Evolutionary conservation across 768 basidiomycete genomes (phyloP).

Genomic region (Mycena pura): DNA sequence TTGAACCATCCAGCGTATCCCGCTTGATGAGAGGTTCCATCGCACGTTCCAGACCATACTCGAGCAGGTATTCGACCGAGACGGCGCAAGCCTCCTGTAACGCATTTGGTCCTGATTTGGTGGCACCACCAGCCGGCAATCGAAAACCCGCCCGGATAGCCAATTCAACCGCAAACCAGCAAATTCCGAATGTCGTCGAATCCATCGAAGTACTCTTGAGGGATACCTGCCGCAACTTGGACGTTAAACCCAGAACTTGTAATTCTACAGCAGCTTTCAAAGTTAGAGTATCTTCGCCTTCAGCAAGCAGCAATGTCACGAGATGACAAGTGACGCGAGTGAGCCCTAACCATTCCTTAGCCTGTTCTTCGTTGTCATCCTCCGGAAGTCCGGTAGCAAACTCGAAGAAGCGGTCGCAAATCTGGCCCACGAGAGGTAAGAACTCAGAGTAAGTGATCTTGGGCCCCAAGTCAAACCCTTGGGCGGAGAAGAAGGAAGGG

Average conservation of each 20-base stretch:
- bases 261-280: conserved; percentile 44
- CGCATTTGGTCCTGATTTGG: conserved; percentile 16
- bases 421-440: conserved; percentile 47
- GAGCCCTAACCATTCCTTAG: conserved; percentile 47
- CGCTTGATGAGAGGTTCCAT: conserved; percentile 51
- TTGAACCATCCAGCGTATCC: conserved; percentile 42
- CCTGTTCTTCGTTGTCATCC: conserved; percentile 34
- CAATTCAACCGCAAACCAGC: conserved; percentile 73
- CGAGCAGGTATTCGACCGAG: conserved; percentile 60
- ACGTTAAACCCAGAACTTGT: conserved; percentile 45
- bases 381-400: conserved; percentile 46
- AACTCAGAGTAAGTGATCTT: conserved; percentile 53
- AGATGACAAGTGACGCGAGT: conserved; percentile 51
- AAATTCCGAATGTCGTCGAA: conserved; percentile 48
- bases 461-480: conserved; percentile 52
- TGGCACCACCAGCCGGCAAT: conserved; percentile 25
- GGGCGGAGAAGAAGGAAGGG: conserved; percentile 40
- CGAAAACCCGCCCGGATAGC: conserved; percentile 47
- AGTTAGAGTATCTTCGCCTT: conserved; percentile 38
- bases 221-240: conserved; percentile 44
- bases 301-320: conserved; percentile 51
- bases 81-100: conserved; percentile 40
- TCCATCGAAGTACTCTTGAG: conserved; percentile 41
- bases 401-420: conserved; percentile 53
- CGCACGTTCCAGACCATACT: conserved; percentile 55